Evolutionary conservation across 2,329 filamentous ascomycete genomes (phyloP).

Genomic region (Pezicula radicicola): DNA sequence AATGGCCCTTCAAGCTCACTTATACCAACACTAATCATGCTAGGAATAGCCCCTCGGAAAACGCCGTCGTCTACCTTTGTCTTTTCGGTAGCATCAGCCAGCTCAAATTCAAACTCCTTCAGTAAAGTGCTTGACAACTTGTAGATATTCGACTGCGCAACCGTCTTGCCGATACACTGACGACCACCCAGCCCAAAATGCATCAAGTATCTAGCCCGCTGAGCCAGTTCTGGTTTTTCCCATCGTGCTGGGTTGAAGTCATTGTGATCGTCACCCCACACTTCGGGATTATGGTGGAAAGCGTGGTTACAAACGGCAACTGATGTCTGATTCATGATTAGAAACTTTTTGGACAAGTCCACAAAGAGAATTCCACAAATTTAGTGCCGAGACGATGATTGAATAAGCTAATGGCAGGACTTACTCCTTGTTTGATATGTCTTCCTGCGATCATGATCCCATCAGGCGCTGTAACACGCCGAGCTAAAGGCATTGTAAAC

Average conservation of each 20-base stretch:
- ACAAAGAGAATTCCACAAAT: background rate
- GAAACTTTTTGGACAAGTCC: background rate
- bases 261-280: constrained; percentile 30
- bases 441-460: constrained; percentile 23
- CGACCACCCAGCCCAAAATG: constrained; percentile 31
- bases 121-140: constrained; percentile 29
- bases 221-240: constrained; percentile 12
- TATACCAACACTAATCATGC: constrained; percentile 12
- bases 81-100: constrained; percentile 19
- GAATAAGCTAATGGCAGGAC: constrained; percentile 1
- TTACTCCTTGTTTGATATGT: constrained; percentile 24
- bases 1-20: constrained; percentile 10
- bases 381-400: background rate
- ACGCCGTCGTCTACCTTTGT: background rate
- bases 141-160: constrained; percentile 31
- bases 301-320: constrained; percentile 31
- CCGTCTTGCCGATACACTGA: constrained; percentile 31
- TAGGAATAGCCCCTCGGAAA: no score
- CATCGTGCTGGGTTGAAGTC: constrained; percentile 27
- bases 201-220: constrained; percentile 25
- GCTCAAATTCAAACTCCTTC: constrained; percentile 24
- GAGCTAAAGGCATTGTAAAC: constrained; percentile 31
- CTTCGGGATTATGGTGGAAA: constrained; percentile 28
- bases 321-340: constrained; percentile 20
- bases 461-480: constrained; percentile 22